phyloP scores from a whole-genome alignment of 345 rosid species.

The Gynandropsis gynandra region DNA sequence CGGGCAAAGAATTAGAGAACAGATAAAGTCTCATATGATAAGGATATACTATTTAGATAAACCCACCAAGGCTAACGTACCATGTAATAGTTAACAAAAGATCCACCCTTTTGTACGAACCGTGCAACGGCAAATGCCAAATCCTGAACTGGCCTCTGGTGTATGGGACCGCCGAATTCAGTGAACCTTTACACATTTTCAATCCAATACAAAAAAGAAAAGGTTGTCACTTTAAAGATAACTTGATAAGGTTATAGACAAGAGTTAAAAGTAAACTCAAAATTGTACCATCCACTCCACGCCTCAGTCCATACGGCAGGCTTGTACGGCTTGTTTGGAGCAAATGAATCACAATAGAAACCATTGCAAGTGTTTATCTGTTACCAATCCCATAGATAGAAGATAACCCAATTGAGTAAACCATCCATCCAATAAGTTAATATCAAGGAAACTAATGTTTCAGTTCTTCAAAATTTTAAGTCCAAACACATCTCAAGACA shows the following conservation, averaged over 20 bases:
- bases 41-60: neutral
- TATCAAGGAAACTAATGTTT: too few relatives aligned
- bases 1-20: slow-evolving; percentile 2
- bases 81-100: slow-evolving; percentile 85
- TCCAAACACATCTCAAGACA: too few relatives aligned
- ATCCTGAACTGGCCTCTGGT: slow-evolving; percentile 64
- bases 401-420: slow-evolving; percentile 5
- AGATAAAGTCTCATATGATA: slow-evolving; percentile 5
- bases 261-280: too few relatives aligned
- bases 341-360: slow-evolving; percentile 62
- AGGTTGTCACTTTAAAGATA: neutral
- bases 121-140: slow-evolving; percentile 71
- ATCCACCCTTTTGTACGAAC: slow-evolving; percentile 71
- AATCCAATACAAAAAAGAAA: too few relatives aligned
- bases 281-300: slow-evolving; percentile 73
- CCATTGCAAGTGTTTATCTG: slow-evolving; percentile 84
- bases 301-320: slow-evolving; percentile 91
- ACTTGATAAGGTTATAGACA: too few relatives aligned
- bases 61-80: slow-evolving; percentile 31
- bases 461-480: too few relatives aligned
- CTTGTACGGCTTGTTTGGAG: slow-evolving; percentile 74
- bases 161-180: slow-evolving; percentile 23
- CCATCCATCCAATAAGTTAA: too few relatives aligned
- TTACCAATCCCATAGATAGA: slow-evolving; percentile 3
- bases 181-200: too few relatives aligned